Evolutionary conservation across 192 early-diverging fungal species (phyloP).

Genomic region (Borealophlyctis nickersoniae): DNA sequence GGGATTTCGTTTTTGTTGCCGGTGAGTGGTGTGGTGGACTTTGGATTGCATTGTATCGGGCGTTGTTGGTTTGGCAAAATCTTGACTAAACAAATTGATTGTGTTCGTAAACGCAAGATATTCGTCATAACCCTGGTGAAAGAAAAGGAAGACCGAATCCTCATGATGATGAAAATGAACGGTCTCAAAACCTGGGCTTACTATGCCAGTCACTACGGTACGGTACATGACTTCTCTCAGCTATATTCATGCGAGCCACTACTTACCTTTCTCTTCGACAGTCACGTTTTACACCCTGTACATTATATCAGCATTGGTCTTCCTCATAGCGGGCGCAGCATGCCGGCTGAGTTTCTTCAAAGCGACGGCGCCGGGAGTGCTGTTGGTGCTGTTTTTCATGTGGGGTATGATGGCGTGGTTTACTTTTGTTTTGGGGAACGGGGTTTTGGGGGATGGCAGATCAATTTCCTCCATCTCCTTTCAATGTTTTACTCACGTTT

Average conservation of each 20-base stretch:
- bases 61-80: background rate
- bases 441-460: no score
- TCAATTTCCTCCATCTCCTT: background rate
- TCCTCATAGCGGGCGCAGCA: slow-evolving; percentile 58
- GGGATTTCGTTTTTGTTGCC: slow-evolving; percentile 72
- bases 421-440: no score
- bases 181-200: slow-evolving; percentile 61
- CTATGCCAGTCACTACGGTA: slow-evolving; percentile 51
- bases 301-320: slow-evolving; percentile 57
- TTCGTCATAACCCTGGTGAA: no score
- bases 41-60: background rate
- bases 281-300: slow-evolving; percentile 67
- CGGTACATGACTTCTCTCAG: no score
- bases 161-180: slow-evolving; percentile 54
- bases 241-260: no score
- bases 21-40: background rate
- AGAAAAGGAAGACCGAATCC: slow-evolving; percentile 67
- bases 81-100: background rate
- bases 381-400: slow-evolving; percentile 59
- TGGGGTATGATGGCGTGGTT: slow-evolving; percentile 66
- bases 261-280: no score
- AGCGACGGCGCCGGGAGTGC: slow-evolving; percentile 45
- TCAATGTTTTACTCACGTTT: background rate
- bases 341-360: slow-evolving; percentile 64
- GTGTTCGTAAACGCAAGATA: slow-evolving; percentile 62